phyloP scores from a whole-genome alignment of 108 stramenopile species.

The Pseudonitzschia multiseries region DNA sequence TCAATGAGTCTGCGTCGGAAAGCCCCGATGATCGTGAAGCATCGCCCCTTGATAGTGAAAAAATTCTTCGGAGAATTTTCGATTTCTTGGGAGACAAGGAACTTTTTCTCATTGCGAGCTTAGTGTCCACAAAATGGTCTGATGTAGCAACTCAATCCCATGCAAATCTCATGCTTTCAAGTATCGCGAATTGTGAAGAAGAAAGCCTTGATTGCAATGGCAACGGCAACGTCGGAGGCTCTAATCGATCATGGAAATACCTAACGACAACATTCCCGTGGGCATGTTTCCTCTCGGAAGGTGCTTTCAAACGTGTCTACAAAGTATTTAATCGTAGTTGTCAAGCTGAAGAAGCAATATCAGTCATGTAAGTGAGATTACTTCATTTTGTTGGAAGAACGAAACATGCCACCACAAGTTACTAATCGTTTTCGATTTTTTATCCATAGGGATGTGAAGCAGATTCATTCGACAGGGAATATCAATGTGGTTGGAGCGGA shows the following conservation, averaged over 20 bases:
- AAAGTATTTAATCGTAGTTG: conserved; percentile 66
- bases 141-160: conserved; percentile 70
- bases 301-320: conserved; percentile 91
- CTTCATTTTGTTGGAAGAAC: background rate
- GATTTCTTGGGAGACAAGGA: conserved; percentile 65
- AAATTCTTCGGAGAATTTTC: conserved; percentile 45
- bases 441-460: conserved; percentile 61
- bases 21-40: background rate
- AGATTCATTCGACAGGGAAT: conserved; percentile 69
- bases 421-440: background rate
- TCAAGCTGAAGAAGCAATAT: conserved; percentile 71
- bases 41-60: conserved; percentile 15
- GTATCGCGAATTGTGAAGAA: conserved; percentile 63
- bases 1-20: background rate
- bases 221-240: conserved; percentile 35
- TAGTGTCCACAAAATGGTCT: conserved; percentile 76
- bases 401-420: background rate
- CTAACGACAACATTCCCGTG: conserved; percentile 63
- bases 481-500: conserved; percentile 81
- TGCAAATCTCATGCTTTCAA: conserved; percentile 65
- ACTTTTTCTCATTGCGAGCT: conserved; percentile 50
- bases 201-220: conserved; percentile 34
- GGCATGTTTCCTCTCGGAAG: conserved; percentile 85
- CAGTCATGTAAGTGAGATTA: conserved; percentile 74
- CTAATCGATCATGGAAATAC: conserved; percentile 56